A percentile compares a stretch with the other conserved stretches of the same genome.
phyloP scores from a whole-genome alignment of 2,329 filamentous ascomycete species.

The Fusarium scirpi region DNA sequence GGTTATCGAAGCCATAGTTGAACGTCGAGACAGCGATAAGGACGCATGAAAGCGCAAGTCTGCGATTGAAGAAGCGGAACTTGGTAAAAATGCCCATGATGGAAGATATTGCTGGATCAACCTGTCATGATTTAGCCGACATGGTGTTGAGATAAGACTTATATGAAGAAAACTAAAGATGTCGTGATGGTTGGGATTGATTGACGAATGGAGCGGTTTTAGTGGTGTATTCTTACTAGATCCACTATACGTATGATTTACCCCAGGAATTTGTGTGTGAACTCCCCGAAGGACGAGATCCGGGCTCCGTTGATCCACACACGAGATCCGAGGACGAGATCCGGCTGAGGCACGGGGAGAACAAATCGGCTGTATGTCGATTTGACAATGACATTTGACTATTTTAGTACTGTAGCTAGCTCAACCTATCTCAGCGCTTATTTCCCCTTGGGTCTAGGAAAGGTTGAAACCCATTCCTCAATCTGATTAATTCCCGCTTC shows the following conservation, averaged over 20 bases:
- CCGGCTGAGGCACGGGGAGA: background rate
- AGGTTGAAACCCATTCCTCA: background rate
- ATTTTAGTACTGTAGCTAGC: background rate
- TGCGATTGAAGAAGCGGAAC: constrained; percentile 43
- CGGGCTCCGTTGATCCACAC: background rate
- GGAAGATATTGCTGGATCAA: background rate
- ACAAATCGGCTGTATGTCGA: too few species aligned
- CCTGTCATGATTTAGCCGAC: background rate
- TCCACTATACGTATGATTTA: background rate
- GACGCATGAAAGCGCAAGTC: constrained; percentile 26
- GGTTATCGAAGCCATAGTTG: constrained; percentile 57
- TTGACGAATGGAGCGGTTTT: constrained; percentile 18
- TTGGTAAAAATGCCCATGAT: constrained; percentile 39
- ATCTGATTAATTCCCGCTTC: constrained; percentile 8
- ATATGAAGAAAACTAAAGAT: constrained; percentile 19
- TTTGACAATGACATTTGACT: fast-evolving
- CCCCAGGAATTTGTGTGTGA: background rate
- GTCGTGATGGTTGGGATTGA: constrained; percentile 36
- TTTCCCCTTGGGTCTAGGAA: background rate
- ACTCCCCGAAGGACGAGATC: constrained; percentile 11
- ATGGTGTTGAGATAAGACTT: constrained; percentile 1
- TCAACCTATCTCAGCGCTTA: fast-evolving
- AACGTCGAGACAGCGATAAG: constrained; percentile 54
- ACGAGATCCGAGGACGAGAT: constrained; percentile 17
- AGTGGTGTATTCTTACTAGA: background rate